These are phyloP conservation scores for Silene uniflora DNA, from an alignment of 148 eudicot species.

Conservation along the genomic window DNA sequence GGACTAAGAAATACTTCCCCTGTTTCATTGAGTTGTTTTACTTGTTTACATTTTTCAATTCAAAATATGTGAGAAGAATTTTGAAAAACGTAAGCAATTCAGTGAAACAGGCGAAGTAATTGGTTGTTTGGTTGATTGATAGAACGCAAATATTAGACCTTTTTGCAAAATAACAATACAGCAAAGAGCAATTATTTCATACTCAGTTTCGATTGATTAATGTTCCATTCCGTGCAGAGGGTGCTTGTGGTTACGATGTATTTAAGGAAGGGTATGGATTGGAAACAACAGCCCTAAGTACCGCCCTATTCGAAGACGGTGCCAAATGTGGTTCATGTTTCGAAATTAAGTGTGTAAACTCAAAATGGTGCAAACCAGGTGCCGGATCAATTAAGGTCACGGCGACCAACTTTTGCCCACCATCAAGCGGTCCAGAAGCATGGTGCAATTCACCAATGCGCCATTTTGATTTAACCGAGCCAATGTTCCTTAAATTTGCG, in stretches of 20 bases:
- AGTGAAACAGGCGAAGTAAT: too few species aligned
- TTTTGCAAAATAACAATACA: too few species aligned
- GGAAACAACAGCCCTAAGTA: conserved; percentile 31
- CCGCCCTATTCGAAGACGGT: conserved; percentile 18
- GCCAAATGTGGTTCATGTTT: conserved; percentile 29
- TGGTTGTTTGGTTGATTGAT: too few species aligned
- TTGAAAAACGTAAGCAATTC: too few species aligned
- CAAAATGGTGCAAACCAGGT: conserved; percentile 19
- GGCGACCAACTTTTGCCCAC: conserved; percentile 29
- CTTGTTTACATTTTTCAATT: too few species aligned
- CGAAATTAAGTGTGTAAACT: conserved; percentile 25
- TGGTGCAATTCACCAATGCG: conserved; percentile 28
- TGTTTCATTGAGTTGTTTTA: too few species aligned
- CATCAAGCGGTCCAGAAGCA: conserved; percentile 19
- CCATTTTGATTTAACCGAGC: conserved; percentile 27
- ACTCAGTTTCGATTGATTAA: background rate
- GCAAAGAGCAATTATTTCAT: background rate
- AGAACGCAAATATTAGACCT: too few species aligned
- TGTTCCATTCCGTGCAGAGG: conserved; percentile 17
- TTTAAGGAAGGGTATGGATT: conserved; percentile 19
- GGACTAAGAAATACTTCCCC: too few species aligned
- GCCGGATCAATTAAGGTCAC: conserved; percentile 26
- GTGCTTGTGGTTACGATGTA: conserved; percentile 27
- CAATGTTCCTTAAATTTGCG: conserved; percentile 23
- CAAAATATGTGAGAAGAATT: too few species aligned